Base-by-base conservation (phyloP, 1,284 basidiomycete genomes). In the Phellopilus nigrolimitatus region DNA sequence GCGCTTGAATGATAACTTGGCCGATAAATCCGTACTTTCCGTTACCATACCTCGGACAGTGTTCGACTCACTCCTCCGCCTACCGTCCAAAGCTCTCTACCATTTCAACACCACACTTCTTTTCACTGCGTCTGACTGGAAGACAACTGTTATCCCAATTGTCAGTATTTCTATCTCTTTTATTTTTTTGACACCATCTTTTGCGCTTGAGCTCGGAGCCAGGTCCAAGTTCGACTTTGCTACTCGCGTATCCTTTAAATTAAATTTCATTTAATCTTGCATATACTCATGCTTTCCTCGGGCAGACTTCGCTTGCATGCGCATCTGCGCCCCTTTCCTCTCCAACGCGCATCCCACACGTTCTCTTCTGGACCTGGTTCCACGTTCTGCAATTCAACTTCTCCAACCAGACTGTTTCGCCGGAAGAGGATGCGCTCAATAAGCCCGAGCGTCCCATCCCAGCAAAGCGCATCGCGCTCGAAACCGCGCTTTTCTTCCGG, bases 301-400 rank as follows among this genome's bases (percentile, higher is more conserved):
- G n/a, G 9, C 19, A 49, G 47, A 49, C 48, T 6, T 42, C 28
- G 38, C 13, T 47, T 22, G 30, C 46, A 25, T 67, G 68, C 1
- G 64, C 62, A 3, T 58, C 66, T 3, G 64, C 69, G 0, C 65
- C 68, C 0, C 15, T 62, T 1, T 41, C 58, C 2, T 62, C 54
- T 7, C n/a, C 51, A 4, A 21, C 38, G 2, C 55, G 54, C 1
- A 41, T 68, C 0, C 51, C 57, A 0, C 60, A 51, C 19, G 51
- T 53, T n/a, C 43, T 65, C 1, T 50, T 66, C 13, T 75, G 74
- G 74, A 66, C 67, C n/a, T 75, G 73, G 73, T 48, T 72, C 0
- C 68, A 73, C 47, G 55, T 73, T 8, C 61, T 76, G 4, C 70
- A 70, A 15, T 64, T 61, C 57, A 63, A 68, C 38, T 57, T 72